phyloP scores from a whole-genome alignment of 768 basidiomycete genomes.

The Rhizopogon vulgaris region DNA sequence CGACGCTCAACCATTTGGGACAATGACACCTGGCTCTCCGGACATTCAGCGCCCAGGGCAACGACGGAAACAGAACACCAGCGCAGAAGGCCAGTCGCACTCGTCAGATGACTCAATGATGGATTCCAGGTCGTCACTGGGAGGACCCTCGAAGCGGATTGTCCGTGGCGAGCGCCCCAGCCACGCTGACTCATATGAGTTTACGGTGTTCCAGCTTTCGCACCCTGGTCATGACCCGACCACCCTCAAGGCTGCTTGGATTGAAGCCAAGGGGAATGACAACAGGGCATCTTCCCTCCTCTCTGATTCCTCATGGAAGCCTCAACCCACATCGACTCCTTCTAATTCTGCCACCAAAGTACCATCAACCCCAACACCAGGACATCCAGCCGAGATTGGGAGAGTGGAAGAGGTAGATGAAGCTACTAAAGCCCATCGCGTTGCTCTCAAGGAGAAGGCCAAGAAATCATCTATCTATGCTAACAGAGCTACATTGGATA shows the following conservation, averaged over 20 bases:
- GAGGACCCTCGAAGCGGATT: slow-evolving; percentile 45
- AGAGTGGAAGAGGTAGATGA: slow-evolving; percentile 70
- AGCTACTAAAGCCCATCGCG: slow-evolving; percentile 60
- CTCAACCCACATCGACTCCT: slow-evolving; percentile 19
- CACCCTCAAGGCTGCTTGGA: slow-evolving; percentile 62
- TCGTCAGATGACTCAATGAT: slow-evolving; percentile 70
- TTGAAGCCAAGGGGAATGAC: slow-evolving; percentile 52
- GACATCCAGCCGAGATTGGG: slow-evolving; percentile 36
- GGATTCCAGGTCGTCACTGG: slow-evolving; percentile 36
- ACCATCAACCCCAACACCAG: slow-evolving; percentile 8
- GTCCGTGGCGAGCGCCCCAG: slow-evolving; percentile 40
- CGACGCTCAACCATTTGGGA: slow-evolving; percentile 22
- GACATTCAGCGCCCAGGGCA: slow-evolving; percentile 49
- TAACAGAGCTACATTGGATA: slow-evolving; percentile 49
- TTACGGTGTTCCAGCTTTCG: slow-evolving; percentile 56
- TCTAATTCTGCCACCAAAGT: slow-evolving; percentile 7
- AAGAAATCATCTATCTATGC: slow-evolving; percentile 83
- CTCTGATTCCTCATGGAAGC: slow-evolving; percentile 51
- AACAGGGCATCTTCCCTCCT: slow-evolving; percentile 55
- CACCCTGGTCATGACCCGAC: slow-evolving; percentile 38
- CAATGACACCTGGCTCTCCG: slow-evolving; percentile 45
- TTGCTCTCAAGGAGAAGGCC: slow-evolving; percentile 65
- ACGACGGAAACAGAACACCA: slow-evolving; percentile 34
- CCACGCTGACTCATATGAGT: slow-evolving; percentile 31
- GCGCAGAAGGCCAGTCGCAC: slow-evolving; percentile 39